Evolutionary conservation across 805 yeast species (phyloP), one percentile per base, ranked within the genome.

Genomic region (Wickerhamomyces subpelliculosus): DNA sequence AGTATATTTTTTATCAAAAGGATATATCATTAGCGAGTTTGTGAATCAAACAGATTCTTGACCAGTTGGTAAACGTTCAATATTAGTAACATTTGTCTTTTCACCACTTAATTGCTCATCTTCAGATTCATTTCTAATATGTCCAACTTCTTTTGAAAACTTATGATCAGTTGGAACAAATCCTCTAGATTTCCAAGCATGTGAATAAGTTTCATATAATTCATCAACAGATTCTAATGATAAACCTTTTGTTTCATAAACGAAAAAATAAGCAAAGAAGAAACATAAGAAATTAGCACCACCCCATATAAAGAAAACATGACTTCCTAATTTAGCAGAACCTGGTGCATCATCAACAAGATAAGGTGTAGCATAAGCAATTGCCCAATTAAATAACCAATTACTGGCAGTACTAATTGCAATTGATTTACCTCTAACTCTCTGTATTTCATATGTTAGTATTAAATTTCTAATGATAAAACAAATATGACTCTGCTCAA

Each of bases 271-370:
- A 27, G 75, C 79, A 58, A 72, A 77, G 60, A 75, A 62, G 60
- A 73, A 64, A 36, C 79, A 69, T 46, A 76, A 64, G 36, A 72
- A 53, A 56, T 74, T 67, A 62, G 80, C 78, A 7, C 80, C 78
- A 29, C 88, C 89, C 85, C 88, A 83, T 35, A 83, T 74, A 60
- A 79, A 83, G 64, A 80, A 80, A 31, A 80, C 82, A 48, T 73
- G 75, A 37, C 75, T 70, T 12, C 80, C 80, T 41, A 80, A 64
- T 35, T 78, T 78, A 12, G 75, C 80, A 32, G 74, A 72, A 48
- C 77, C 80, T 36, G 67, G 53, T 23, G 83, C 85, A 25, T 70
- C 64, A 54, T 78, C 84, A 45, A 78, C 81, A 61, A 82, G 69
- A 58, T 76, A 78, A 34, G 88, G 86, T 32, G 88, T 83, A 39